Evolutionary conservation across 1,284 basidiomycete genomes (phyloP), one percentile per base, ranked within the genome.

Genomic region (Ganoderma sinense): DNA sequence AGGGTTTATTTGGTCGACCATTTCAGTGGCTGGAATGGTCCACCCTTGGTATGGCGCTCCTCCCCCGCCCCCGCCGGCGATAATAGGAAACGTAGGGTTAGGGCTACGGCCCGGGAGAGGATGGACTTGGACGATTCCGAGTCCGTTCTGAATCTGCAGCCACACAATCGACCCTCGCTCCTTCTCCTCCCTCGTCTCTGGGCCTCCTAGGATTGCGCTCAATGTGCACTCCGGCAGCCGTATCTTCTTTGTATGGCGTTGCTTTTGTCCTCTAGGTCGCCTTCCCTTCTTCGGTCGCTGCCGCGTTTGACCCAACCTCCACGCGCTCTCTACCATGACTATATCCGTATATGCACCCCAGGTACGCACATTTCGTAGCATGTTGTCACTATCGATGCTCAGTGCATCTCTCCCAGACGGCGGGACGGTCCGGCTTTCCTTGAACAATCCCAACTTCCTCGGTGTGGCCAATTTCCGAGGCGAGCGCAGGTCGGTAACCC

Each of bases 401-500:
- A 39, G 69, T 13, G 29, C 0, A 11, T 56, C 36, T 16, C 16
- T 55, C n/a, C n/a, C 61, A 70, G 58, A 67, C 83, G 84, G 81
- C 18, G 83, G 84, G 11, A 77, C 77, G 13, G 80, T 79, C 16
- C 80, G 85, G 18, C 75, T 87, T 31, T 82, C 83, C 20, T 78
- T 86, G 23, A 80, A 80, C 65, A 86, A 85, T 33, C 85, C 87
- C 1, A 88, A 87, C 70, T 78, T 96, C 62, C 90, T 95, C 67
- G 94, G 94, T 16, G 84, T 91, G 53, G 88, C 89, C n/a, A 88
- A 87, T 64, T 93, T 92, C 58, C 87, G 95, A 64, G 94, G 94
- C 39, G 89, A 89, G 73, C 84, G 94, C 82, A 85, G 85, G 94
- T 93, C 78, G 53, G 84, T 75, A 62, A n/a, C 41, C 8, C 56